Percentiles rank a stretch among this genome's conserved stretches.
phyloP scores from a whole-genome alignment of 768 basidiomycete species.

The Boletus fagicola region DNA sequence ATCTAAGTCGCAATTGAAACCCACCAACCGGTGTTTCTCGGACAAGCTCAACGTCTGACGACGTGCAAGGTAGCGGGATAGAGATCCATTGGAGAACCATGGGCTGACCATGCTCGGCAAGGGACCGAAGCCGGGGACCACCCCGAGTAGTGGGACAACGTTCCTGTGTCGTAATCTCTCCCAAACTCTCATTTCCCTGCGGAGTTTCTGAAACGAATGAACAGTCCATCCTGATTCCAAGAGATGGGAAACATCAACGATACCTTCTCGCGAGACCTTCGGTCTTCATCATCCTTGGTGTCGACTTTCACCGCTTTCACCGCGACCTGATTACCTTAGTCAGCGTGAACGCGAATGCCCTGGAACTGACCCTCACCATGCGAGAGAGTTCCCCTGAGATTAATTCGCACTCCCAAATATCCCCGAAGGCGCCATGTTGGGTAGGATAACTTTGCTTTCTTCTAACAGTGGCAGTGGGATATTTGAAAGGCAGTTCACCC shows the following conservation, averaged over 20 bases:
- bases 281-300: background rate
- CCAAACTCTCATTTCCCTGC: conserved; percentile 30
- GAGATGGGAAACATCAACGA: background rate
- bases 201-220: conserved; percentile 18
- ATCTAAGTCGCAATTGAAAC: background rate
- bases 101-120: conserved; percentile 34
- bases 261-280: conserved; percentile 15
- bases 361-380: conserved; percentile 1
- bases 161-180: conserved; percentile 19
- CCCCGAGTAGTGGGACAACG: conserved; percentile 32
- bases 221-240: background rate
- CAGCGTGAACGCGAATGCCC: background rate
- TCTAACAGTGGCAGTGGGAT: background rate
- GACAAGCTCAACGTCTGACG: background rate
- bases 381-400: conserved; percentile 1
- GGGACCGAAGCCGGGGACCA: conserved; percentile 30
- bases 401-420: conserved; percentile 28
- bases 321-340: conserved; percentile 14
- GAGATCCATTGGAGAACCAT: conserved; percentile 31
- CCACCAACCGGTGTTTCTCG: conserved; percentile 12
- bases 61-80: conserved; percentile 21
- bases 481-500: conserved; percentile 6
- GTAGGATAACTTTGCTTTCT: conserved; percentile 7
- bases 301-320: conserved; percentile 19
- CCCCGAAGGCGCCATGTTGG: conserved; percentile 16